These are phyloP conservation scores for Leccinum ochraceum DNA, from an alignment of 768 basidiomycete species.

Conservation along the genomic window DNA sequence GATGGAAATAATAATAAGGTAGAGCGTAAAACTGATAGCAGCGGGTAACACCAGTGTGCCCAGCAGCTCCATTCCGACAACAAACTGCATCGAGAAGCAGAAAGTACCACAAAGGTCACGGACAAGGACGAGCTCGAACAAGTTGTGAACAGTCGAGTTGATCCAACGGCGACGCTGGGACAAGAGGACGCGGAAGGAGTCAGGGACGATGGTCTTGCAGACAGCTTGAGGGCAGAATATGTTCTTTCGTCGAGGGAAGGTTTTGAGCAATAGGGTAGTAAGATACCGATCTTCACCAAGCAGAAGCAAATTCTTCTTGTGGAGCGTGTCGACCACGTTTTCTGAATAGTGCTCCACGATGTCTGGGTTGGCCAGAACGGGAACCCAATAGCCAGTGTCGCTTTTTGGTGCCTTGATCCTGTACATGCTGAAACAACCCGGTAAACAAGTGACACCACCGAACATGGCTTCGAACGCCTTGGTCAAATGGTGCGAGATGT, in stretches of 20 bases:
- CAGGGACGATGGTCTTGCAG: slow-evolving; percentile 98
- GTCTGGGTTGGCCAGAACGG: slow-evolving; percentile 97
- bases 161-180: slow-evolving; percentile 99
- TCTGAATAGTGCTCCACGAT: slow-evolving; percentile 99
- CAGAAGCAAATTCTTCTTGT: slow-evolving; percentile 98
- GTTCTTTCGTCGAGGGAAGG: slow-evolving; percentile 99
- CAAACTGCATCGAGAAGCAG: slow-evolving; percentile 99
- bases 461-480: slow-evolving; percentile 99
- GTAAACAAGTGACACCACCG: slow-evolving; percentile 98
- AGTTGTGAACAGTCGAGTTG: slow-evolving; percentile 97
- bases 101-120: slow-evolving; percentile 99
- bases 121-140: slow-evolving; percentile 92
- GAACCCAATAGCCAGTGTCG: slow-evolving; percentile 95
- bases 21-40: slow-evolving; percentile 95
- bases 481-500: slow-evolving; percentile 98
- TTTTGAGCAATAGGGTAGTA: slow-evolving; percentile 96
- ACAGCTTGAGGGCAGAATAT: slow-evolving; percentile 98
- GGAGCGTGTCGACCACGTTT: slow-evolving; percentile 97
- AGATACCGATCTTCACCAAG: slow-evolving; percentile 99
- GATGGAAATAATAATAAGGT: slow-evolving; percentile 86
- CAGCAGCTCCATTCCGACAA: slow-evolving; percentile 96
- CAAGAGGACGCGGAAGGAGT: slow-evolving; percentile 89
- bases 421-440: slow-evolving; percentile 99
- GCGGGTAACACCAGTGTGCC: slow-evolving; percentile 97
- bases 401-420: slow-evolving; percentile 99